A percentile compares a stretch with the other conserved stretches of the same genome.
Evolutionary conservation across 805 yeast species (phyloP).

Genomic region (Metschnikowia hibisci): DNA sequence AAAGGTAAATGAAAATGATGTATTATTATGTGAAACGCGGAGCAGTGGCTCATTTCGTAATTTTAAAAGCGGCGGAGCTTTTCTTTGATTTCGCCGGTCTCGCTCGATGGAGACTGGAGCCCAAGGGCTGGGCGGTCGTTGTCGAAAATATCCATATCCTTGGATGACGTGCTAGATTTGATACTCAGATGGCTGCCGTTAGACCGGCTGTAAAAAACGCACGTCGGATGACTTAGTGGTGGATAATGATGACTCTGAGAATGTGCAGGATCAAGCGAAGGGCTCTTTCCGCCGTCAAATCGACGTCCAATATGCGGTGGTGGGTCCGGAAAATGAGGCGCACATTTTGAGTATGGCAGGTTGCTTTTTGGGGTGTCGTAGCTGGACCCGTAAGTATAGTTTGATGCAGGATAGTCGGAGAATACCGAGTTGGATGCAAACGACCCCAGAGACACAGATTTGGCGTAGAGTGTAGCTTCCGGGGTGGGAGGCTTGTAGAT

Average conservation of each 20-base stretch:
- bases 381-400: conserved; percentile 3
- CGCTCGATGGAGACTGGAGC: conserved; percentile 26
- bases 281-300: conserved; percentile 1
- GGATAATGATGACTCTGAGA: conserved; percentile 13
- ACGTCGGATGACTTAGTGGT: conserved; percentile 7
- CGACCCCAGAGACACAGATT: conserved; percentile 1
- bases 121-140: conserved; percentile 22
- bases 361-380: not conserved
- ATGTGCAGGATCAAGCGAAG: conserved; percentile 6
- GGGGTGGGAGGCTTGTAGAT: not conserved
- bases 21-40: too few relatives aligned
- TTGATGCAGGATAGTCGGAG: conserved; percentile 7
- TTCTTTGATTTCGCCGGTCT: conserved; percentile 2
- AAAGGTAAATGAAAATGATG: too few relatives aligned
- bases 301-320: conserved; percentile 4
- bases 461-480: not conserved
- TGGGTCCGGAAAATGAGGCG: conserved; percentile 1
- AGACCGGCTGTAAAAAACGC: conserved; percentile 7
- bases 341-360: not conserved
- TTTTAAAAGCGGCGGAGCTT: conserved; percentile 1
- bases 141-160: conserved; percentile 25
- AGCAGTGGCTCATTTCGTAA: too few relatives aligned
- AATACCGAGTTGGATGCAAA: conserved; percentile 3
- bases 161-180: conserved; percentile 20
- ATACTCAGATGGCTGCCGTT: conserved; percentile 28